A percentile compares a stretch with the other conserved stretches of the same genome.
Evolutionary conservation across 805 yeast species (phyloP).

Genomic region (Pichia cephalocereana): DNA sequence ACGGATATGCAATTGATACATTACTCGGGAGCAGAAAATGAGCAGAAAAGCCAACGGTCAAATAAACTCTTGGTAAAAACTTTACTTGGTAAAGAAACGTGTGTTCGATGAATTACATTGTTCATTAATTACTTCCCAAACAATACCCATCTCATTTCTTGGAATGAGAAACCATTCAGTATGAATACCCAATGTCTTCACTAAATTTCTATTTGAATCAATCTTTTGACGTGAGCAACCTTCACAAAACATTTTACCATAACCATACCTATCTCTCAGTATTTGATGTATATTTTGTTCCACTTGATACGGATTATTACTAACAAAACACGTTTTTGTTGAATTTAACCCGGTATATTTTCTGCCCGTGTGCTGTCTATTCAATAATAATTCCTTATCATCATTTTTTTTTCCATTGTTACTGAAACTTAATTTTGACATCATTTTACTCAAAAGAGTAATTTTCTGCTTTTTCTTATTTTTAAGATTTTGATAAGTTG

Average conservation of each 20-base stretch:
- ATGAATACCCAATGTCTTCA: conserved; percentile 24
- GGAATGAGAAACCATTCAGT: conserved; percentile 53
- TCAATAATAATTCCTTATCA: neutral
- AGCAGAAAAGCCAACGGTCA: neutral
- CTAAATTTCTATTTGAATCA: neutral
- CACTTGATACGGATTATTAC: conserved; percentile 24
- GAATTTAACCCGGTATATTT: conserved; percentile 4
- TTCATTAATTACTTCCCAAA: conserved; percentile 17
- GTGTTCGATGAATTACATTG: neutral
- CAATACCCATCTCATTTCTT: conserved; percentile 26
- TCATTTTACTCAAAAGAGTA: neutral
- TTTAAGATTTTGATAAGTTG: neutral
- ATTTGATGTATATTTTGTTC: conserved; percentile 35
- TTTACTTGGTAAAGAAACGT: neutral
- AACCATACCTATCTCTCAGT: conserved; percentile 34
- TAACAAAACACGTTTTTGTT: conserved; percentile 29
- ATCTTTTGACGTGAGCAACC: conserved; percentile 27
- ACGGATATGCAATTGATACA: too few relatives aligned
- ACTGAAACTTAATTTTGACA: neutral
- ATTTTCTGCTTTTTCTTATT: neutral
- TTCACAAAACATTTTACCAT: conserved; percentile 39
- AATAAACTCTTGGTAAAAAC: neutral
- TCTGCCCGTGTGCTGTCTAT: neutral
- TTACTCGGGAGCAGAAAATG: too few relatives aligned
- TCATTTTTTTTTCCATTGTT: neutral